Base-by-base conservation (phyloP, 257 asterid genomes). In the Solanum gracilifrons region DNA sequence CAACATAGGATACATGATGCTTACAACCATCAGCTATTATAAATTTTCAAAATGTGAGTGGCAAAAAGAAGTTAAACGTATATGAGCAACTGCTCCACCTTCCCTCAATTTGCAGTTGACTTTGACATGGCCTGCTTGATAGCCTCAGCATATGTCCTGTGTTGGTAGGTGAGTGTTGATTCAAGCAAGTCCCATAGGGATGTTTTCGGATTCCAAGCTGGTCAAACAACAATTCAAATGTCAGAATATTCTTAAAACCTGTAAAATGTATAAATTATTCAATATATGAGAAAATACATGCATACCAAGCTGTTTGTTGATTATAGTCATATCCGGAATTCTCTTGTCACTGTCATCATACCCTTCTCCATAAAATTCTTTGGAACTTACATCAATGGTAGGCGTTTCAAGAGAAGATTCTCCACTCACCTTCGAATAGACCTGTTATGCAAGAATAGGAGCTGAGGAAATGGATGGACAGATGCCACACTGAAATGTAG, bases 301-400 rank as follows among this genome's bases (percentile, higher is more conserved):
- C 39, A 85, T 95, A 96, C 98, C 98, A 29, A 96, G 98, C 88
- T 95, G 98, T 89, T 85, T 91, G 95, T 95, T 96, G 88, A 96
- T 96, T 73, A 95, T 94, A 89, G 98, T 94, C 99, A 96, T 96
- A 88, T 96, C 99, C 16, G 99, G 99, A 87, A 96, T 96, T 90
- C 99, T 92, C 93, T 94, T 96, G 91, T 96, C 99, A 88, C 99
- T 96, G 69, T 96, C 99, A 87, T 96, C 99, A 73, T 96, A 96
- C 48, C 99, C 99, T 90, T 94, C 99, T 36, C 99, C 99, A 33
- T 96, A 96, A 48, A 96, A 96, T 87, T 96, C 98, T 92, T 95
- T 93, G 39, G 99, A 96, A 92, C 95, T 95, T 82, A 95, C 90
- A 86, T 96, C 99, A 33, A 95, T 73, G 18, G 98, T 95, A 31